Evolutionary conservation across 1,284 basidiomycete genomes (phyloP), one percentile per base, ranked within the genome.

Genomic region (Microbotryum saponariae): DNA sequence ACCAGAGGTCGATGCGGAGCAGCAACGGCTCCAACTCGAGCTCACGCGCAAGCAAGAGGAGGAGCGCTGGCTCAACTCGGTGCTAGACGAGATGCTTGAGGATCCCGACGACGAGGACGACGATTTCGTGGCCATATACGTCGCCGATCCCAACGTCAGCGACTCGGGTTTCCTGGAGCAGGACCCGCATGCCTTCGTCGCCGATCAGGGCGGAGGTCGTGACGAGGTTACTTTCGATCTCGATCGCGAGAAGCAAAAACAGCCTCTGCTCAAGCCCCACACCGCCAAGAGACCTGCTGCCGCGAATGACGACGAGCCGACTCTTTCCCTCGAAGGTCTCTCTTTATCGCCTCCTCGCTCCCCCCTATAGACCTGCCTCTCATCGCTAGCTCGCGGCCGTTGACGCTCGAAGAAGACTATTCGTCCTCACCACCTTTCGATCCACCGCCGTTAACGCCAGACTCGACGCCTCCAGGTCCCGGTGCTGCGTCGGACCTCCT

Each of bases 81-180:
- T 58, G 16, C 50, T 58, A 14, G 49, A 58, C 42, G 56, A 58
- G 56, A 58, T 58, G 56, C 37, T 51, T 18, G 56, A 44, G 9
- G 56, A 33, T 9, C 49, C 51, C 20, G 56, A 51, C 9, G 37
- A 45, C 23, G 56, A 51, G 37, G 31, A 49, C 4, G 56, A 58
- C 25, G 48, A 31, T 9, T 49, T 51, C 10, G 56, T 51, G 10
- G 27, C 51, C 44, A 20, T 58, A 14, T 58, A 53, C 51, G 25
- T n/a, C 12, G 33, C 25, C 25, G 25, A 23, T 10, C n/a, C 25
- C 25, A 53, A n/a, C 20, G 21, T 31, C 8, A 33, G 25, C 23
- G 51, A 53, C 29, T 53, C 51, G n/a, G 51, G 51, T 10, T 53
- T 53, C 20, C 51, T 53, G 37, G 37, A 42, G 37, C 37, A 42